These are phyloP conservation scores for Phytophthora fragariaefolia DNA, from an alignment of 352 stramenopile genomes.

Conservation along the genomic window DNA sequence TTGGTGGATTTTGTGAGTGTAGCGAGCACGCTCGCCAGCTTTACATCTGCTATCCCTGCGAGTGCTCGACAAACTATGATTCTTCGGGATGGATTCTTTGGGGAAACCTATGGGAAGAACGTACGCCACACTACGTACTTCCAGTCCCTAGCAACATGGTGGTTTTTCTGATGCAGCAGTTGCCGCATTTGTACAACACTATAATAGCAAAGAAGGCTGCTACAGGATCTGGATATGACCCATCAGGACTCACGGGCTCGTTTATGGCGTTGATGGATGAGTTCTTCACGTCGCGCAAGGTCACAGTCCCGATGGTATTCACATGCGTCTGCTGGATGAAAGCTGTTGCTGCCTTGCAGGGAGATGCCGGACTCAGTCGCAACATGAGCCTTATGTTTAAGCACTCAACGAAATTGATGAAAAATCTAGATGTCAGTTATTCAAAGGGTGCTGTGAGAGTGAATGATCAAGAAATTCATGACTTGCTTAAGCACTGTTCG, in stretches of 20 bases:
- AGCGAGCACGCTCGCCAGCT: conserved; percentile 18
- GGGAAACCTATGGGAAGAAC: conserved; percentile 29
- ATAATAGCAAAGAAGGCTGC: conserved; percentile 19
- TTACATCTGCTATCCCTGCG: conserved; percentile 28
- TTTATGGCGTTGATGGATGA: conserved; percentile 30
- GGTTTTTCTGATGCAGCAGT: conserved; percentile 32
- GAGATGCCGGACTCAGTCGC: conserved; percentile 19
- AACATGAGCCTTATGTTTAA: conserved; percentile 37
- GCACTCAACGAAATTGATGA: conserved; percentile 28
- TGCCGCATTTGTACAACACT: conserved; percentile 34
- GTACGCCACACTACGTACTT: conserved; percentile 29
- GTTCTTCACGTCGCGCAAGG: conserved; percentile 30
- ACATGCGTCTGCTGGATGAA: conserved; percentile 43
- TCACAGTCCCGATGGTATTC: conserved; percentile 38
- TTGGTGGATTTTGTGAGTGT: conserved; percentile 30
- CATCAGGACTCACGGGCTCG: conserved; percentile 15
- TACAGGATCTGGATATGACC: conserved; percentile 3
- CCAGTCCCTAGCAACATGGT: conserved; percentile 22
- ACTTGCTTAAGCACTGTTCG: conserved; percentile 6
- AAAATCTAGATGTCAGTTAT: conserved; percentile 22
- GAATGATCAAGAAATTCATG: conserved; percentile 19
- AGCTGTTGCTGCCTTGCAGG: conserved; percentile 37
- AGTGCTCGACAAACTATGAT: not conserved
- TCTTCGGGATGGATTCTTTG: conserved; percentile 30
- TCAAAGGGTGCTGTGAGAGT: conserved; percentile 26